These are phyloP conservation scores for Umbelopsis vinacea DNA, from an alignment of 192 early-diverging fungal species.

Conservation along the genomic window DNA sequence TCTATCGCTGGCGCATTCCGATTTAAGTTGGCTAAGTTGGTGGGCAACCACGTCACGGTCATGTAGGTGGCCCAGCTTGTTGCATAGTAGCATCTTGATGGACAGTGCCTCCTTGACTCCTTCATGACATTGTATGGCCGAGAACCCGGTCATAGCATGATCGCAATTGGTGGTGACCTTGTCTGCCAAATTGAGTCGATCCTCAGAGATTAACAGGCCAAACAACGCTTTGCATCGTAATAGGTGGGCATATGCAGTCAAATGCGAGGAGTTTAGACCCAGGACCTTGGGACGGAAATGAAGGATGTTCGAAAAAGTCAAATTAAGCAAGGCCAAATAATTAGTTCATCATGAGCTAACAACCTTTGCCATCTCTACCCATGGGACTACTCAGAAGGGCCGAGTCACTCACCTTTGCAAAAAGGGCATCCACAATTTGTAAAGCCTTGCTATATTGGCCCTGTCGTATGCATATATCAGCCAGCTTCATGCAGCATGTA, in stretches of 20 bases:
- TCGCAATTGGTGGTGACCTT: neutral
- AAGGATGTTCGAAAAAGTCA: neutral
- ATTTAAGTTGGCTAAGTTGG: neutral
- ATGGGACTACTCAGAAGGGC: too few species aligned
- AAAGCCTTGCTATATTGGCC: neutral
- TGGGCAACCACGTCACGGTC: neutral
- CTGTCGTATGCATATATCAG: conserved; percentile 16
- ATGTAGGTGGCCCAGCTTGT: neutral
- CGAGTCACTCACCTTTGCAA: neutral
- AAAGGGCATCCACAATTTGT: neutral
- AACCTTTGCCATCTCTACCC: too few species aligned
- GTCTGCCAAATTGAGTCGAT: neutral
- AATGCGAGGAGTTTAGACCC: neutral
- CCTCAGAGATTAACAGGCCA: neutral
- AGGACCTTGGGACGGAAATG: neutral
- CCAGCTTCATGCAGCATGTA: neutral
- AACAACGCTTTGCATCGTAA: neutral
- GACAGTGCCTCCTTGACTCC: conserved; percentile 1
- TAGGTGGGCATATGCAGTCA: neutral
- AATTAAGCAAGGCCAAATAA: too few species aligned
- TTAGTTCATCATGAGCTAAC: neutral
- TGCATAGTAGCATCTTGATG: neutral
- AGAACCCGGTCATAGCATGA: neutral
- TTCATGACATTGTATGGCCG: neutral
- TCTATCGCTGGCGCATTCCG: too few species aligned